These are phyloP conservation scores for Podochytrium sp. DNA, from an alignment of 192 early-diverging fungal genomes.

Conservation along the genomic window DNA sequence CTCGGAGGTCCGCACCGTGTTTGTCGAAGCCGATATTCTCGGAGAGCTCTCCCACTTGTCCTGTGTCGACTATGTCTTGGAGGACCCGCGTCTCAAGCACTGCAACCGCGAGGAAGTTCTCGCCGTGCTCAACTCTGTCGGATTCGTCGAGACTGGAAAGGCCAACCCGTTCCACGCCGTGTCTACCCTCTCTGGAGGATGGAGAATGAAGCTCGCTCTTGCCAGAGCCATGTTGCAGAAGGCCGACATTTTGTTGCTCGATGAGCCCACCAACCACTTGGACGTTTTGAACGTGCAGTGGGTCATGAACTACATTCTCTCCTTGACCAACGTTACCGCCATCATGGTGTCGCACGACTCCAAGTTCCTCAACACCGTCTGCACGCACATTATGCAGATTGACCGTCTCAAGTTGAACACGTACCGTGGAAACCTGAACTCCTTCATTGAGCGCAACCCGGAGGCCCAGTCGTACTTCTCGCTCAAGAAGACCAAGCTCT, in stretches of 20 bases:
- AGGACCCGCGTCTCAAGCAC: constrained; percentile 45
- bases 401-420: constrained; percentile 79
- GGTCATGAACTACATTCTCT: constrained; percentile 74
- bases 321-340: constrained; percentile 74
- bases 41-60: constrained; percentile 73
- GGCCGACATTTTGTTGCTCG: constrained; percentile 82
- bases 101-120: constrained; percentile 57
- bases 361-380: constrained; percentile 78
- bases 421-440: constrained; percentile 79
- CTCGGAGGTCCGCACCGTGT: constrained; percentile 76
- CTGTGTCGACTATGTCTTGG: constrained; percentile 69
- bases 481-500: constrained; percentile 61
- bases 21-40: constrained; percentile 68
- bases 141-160: constrained; percentile 70
- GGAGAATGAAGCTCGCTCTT: constrained; percentile 90
- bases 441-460: constrained; percentile 78
- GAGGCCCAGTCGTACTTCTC: constrained; percentile 80
- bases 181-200: constrained; percentile 79
- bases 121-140: constrained; percentile 62
- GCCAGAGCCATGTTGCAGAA: constrained; percentile 85
- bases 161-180: constrained; percentile 58
- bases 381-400: constrained; percentile 85
- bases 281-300: constrained; percentile 68
- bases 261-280: constrained; percentile 88
- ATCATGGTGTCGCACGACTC: constrained; percentile 90